Conservation (phyloP, 2,329 filamentous ascomycete species). For the Teratosphaeria pseudoeucalypti region DNA sequence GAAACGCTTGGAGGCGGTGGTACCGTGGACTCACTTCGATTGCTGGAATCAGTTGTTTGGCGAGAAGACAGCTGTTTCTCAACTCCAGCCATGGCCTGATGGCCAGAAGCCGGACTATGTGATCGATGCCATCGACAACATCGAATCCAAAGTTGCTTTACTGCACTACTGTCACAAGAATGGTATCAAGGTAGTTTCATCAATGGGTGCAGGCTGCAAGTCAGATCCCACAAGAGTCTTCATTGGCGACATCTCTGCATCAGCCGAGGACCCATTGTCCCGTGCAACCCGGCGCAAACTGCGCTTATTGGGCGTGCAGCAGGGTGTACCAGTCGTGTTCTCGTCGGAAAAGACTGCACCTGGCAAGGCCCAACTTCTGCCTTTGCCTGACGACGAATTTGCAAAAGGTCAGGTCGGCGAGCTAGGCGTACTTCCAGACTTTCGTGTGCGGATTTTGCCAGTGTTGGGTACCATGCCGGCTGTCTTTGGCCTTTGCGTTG, state of each 20-base stretch:
- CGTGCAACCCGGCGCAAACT: conserved; percentile 71
- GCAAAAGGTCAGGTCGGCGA: conserved; percentile 76
- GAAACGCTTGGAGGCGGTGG: conserved; percentile 69
- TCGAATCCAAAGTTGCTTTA: conserved; percentile 87
- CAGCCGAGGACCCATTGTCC: conserved; percentile 80
- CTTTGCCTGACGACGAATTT: conserved; percentile 79
- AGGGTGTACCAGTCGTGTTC: conserved; percentile 84
- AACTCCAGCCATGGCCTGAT: conserved; percentile 58
- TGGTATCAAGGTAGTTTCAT: conserved; percentile 72
- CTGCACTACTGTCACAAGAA: conserved; percentile 78
- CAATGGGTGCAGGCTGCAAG: conserved; percentile 95
- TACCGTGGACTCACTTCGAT: conserved; percentile 88
- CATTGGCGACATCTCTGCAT: conserved; percentile 81
- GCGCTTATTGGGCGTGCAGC: conserved; percentile 64
- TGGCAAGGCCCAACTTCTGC: conserved; percentile 82
- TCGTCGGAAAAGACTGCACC: conserved; percentile 83
- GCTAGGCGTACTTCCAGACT: conserved; percentile 80
- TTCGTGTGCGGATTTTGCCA: conserved; percentile 86
- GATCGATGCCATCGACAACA: conserved; percentile 98
- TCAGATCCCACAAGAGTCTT: conserved; percentile 73
- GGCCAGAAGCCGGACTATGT: conserved; percentile 67
- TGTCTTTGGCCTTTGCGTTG: conserved; percentile 81
- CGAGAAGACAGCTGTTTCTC: conserved; percentile 49
- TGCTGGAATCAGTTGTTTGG: conserved; percentile 75
- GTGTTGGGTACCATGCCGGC: conserved; percentile 96